These are phyloP conservation scores for Candida gigantensis DNA, from an alignment of 1,139 yeast genomes.

Conservation along the genomic window DNA sequence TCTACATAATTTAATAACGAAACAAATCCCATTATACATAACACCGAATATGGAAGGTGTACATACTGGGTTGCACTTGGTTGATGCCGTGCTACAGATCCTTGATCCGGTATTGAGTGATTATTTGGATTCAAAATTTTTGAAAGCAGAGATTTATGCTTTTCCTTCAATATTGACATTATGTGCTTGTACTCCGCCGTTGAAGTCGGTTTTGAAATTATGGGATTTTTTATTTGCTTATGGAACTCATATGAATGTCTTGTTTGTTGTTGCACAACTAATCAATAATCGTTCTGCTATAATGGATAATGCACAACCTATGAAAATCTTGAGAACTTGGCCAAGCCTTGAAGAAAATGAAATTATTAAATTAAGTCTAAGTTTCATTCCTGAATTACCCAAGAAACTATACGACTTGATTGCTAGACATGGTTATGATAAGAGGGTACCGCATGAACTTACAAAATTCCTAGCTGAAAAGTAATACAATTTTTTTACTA, in stretches of 20 bases:
- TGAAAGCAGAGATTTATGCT: constrained; percentile 84
- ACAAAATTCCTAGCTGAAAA: constrained; percentile 22
- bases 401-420: constrained; percentile 65
- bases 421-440: constrained; percentile 71
- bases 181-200: constrained; percentile 88
- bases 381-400: constrained; percentile 79
- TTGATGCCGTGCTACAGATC: constrained; percentile 68
- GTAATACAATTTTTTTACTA: too few species aligned
- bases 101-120: constrained; percentile 74
- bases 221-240: constrained; percentile 94
- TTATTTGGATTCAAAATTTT: constrained; percentile 60
- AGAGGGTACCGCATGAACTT: constrained; percentile 41
- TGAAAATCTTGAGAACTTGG: constrained; percentile 70
- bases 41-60: constrained; percentile 81
- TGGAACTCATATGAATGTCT: constrained; percentile 84
- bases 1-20: constrained; percentile 56
- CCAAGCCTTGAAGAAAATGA: constrained; percentile 75
- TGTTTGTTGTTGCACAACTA: constrained; percentile 83
- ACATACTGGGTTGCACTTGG: constrained; percentile 69
- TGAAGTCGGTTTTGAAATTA: constrained; percentile 68
- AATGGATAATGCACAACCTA: constrained; percentile 64
- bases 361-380: constrained; percentile 74
- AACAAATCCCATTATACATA: constrained; percentile 75
- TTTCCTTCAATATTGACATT: constrained; percentile 85
- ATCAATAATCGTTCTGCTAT: constrained; percentile 66